phyloP scores from a whole-genome alignment of 495 filamentous ascomycete genomes.

The Trichoderma asperelloides region DNA sequence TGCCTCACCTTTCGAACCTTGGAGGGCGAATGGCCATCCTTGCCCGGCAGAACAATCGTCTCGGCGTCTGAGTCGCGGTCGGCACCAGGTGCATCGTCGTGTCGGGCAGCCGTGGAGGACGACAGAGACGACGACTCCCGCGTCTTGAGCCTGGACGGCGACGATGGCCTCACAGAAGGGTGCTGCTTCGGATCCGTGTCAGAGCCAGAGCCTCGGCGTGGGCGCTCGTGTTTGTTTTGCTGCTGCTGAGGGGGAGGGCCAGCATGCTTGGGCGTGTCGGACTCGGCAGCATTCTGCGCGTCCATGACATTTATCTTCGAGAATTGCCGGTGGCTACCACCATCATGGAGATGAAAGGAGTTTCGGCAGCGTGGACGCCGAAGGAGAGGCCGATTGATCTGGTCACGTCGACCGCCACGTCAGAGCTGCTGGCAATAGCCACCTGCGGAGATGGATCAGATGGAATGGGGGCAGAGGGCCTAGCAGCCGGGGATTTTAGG shows the following conservation, averaged over 20 bases:
- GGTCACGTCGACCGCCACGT: conserved; percentile 6
- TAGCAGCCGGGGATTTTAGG: background rate
- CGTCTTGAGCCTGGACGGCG: conserved; percentile 11
- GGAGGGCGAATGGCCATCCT: conserved; percentile 58
- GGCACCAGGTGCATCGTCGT: conserved; percentile 32
- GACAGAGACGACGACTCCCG: conserved; percentile 1
- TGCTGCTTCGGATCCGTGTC: background rate
- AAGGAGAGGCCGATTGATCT: conserved; percentile 10
- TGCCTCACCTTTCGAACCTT: conserved; percentile 61
- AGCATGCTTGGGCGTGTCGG: conserved; percentile 44
- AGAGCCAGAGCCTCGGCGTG: conserved; percentile 2
- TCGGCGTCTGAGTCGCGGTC: conserved; percentile 71
- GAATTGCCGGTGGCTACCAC: conserved; percentile 38
- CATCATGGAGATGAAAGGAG: conserved; percentile 33
- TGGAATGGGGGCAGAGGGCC: background rate
- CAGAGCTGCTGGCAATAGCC: conserved; percentile 7
- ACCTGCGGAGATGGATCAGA: background rate
- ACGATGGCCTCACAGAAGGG: conserved; percentile 17
- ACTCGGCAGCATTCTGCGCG: conserved; percentile 51
- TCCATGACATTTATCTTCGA: conserved; percentile 49
- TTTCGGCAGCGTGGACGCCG: conserved; percentile 7
- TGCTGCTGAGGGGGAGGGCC: conserved; percentile 37
- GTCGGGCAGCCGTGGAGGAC: conserved; percentile 9
- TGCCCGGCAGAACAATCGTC: conserved; percentile 68
- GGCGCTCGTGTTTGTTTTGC: conserved; percentile 13